These are phyloP conservation scores for Globisporangium cystogenes DNA, from an alignment of 352 stramenopile species.

Conservation along the genomic window DNA sequence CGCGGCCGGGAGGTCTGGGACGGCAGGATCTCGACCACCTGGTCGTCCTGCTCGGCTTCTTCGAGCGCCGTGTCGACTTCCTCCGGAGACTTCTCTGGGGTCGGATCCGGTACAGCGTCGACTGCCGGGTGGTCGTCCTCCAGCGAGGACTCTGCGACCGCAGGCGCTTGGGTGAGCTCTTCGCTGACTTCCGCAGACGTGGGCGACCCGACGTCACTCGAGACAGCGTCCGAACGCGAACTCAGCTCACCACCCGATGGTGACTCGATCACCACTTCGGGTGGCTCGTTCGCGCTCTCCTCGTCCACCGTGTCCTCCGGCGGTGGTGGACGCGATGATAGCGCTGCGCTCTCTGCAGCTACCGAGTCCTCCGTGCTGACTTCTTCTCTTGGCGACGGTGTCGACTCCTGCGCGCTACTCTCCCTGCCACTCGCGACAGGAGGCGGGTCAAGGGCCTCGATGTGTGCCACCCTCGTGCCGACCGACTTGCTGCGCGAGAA, in stretches of 20 bases:
- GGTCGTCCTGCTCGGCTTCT: slow-evolving; percentile 5
- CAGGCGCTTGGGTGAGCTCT: neutral
- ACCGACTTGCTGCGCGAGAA: slow-evolving; percentile 7
- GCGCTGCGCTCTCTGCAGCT: neutral
- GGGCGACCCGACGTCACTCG: neutral
- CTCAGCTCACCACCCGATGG: neutral
- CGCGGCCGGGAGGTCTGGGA: neutral
- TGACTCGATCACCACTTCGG: neutral
- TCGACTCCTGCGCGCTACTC: neutral
- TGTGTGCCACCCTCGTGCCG: neutral
- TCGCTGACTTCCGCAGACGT: neutral
- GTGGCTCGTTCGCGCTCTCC: neutral
- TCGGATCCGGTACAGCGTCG: neutral
- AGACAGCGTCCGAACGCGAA: neutral
- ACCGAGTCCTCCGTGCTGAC: neutral
- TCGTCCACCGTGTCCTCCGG: neutral
- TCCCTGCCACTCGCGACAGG: neutral
- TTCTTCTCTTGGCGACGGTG: neutral
- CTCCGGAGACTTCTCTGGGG: slow-evolving; percentile 5
- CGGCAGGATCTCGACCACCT: slow-evolving; percentile 5
- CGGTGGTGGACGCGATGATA: neutral
- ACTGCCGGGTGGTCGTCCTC: neutral
- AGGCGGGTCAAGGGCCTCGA: neutral
- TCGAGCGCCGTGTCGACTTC: slow-evolving; percentile 1
- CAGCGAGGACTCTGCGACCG: neutral